phyloP scores from a whole-genome alignment of 495 filamentous ascomycete genomes.

The Chlorociboria aeruginascens region DNA sequence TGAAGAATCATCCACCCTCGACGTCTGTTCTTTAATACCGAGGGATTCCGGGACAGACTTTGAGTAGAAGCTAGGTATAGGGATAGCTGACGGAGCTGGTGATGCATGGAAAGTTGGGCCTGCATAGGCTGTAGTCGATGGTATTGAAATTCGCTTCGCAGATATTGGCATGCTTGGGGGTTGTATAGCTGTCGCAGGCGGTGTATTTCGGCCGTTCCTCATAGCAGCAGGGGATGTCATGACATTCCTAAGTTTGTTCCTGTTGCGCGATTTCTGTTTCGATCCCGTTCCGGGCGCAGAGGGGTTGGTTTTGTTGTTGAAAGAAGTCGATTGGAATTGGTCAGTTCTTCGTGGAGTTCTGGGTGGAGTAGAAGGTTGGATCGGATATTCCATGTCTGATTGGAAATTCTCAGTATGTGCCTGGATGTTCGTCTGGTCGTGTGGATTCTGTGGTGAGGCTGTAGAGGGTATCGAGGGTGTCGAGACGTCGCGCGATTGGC shows the following conservation, averaged over 20 bases:
- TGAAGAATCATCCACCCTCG: slow-evolving; percentile 27
- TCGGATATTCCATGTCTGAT: slow-evolving; percentile 14
- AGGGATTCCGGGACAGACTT: slow-evolving; percentile 60
- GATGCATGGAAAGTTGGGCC: slow-evolving; percentile 94
- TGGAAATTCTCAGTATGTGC: slow-evolving; percentile 10
- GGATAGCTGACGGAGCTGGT: slow-evolving; percentile 83
- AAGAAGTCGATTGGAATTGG: background rate
- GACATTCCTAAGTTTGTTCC: slow-evolving; percentile 24
- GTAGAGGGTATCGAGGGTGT: slow-evolving; percentile 1
- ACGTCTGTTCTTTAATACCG: slow-evolving; percentile 23
- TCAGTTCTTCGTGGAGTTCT: slow-evolving; percentile 17
- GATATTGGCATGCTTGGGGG: slow-evolving; percentile 14
- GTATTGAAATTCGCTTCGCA: slow-evolving; percentile 24
- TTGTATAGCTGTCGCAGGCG: slow-evolving; percentile 25
- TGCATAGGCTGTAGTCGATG: slow-evolving; percentile 60
- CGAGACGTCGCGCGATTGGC: slow-evolving; percentile 13
- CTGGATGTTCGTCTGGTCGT: slow-evolving; percentile 16
- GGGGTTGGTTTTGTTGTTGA: slow-evolving; percentile 8
- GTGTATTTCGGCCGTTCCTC: slow-evolving; percentile 27
- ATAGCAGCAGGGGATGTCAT: slow-evolving; percentile 23
- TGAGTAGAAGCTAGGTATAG: slow-evolving; percentile 86
- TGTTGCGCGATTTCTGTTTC: slow-evolving; percentile 26
- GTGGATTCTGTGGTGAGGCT: slow-evolving; percentile 17
- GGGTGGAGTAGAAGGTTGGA: slow-evolving; percentile 13
- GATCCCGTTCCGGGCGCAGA: slow-evolving; percentile 8